A percentile compares a stretch with the other conserved stretches of the same genome.
phyloP scores from a whole-genome alignment of 148 eudicot genomes.

The Rhododendron henanense region DNA sequence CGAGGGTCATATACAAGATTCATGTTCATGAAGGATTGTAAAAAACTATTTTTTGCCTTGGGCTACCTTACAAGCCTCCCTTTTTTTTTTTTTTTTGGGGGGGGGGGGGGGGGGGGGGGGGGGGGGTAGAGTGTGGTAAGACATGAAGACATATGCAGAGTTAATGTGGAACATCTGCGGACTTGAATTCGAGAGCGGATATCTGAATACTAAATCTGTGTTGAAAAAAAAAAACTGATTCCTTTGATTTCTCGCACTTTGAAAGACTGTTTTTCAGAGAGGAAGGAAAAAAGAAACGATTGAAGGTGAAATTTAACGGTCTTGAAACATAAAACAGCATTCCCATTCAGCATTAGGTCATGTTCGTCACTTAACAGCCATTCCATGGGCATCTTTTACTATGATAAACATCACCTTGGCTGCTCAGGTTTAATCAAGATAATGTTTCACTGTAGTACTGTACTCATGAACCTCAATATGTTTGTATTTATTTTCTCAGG shows the following conservation, averaged over 20 bases:
- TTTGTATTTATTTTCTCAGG: slow-evolving; percentile 33
- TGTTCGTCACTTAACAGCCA: not conserved
- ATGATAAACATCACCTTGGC: not conserved
- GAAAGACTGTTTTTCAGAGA: not conserved
- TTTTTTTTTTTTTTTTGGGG: too few species aligned
- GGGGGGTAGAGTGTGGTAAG: not conserved
- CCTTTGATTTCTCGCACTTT: not conserved
- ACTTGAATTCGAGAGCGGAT: not conserved
- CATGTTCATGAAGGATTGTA: not conserved
- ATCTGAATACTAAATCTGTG: not conserved
- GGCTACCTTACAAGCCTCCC: not conserved
- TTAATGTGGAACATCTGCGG: not conserved
- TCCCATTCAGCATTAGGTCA: not conserved
- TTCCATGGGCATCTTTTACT: not conserved
- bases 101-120: too few species aligned
- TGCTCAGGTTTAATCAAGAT: not conserved
- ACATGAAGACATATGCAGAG: not conserved
- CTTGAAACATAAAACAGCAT: not conserved
- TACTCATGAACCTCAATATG: not conserved
- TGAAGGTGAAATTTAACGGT: not conserved
- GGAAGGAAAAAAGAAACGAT: not conserved
- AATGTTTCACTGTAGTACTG: not conserved
- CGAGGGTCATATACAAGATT: not conserved
- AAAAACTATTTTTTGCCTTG: not conserved
- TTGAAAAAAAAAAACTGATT: not conserved